A percentile compares a stretch with the other conserved stretches of the same genome.
Conservation (phyloP, 2,329 filamentous ascomycete genomes). For the Chrysoporthe puriensis region DNA sequence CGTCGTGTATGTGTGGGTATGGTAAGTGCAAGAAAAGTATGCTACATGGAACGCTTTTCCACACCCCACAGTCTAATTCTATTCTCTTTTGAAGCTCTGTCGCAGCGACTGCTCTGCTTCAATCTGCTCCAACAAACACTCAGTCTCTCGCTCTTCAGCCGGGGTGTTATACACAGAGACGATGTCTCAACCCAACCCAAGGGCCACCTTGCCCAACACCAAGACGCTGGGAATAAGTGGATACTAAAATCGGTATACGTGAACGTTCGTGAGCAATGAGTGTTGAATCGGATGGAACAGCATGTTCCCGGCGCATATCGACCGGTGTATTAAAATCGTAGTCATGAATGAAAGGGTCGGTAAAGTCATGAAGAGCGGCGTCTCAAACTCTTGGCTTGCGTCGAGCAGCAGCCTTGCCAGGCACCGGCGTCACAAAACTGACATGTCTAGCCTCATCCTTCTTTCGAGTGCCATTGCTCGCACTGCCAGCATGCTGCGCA, state of each 20-base stretch:
- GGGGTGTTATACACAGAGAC: conserved; percentile 2
- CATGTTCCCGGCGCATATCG: not conserved
- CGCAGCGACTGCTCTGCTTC: not conserved
- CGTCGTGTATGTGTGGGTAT: conserved; percentile 15
- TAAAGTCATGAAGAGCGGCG: not conserved
- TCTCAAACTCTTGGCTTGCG: conserved; percentile 23
- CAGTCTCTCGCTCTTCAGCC: not conserved
- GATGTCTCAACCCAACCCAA: not conserved
- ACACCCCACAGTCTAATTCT: conserved; percentile 6
- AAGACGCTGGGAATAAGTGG: not conserved
- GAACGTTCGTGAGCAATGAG: conserved; percentile 3
- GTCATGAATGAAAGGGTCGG: not conserved
- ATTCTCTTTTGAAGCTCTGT: not conserved
- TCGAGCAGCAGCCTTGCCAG: conserved; percentile 33
- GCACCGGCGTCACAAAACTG: conserved; percentile 57
- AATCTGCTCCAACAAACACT: not conserved
- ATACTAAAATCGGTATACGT: conserved; percentile 5
- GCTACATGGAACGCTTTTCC: conserved; percentile 8
- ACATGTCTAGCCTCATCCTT: conserved; percentile 61
- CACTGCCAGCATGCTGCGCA: conserved; percentile 46
- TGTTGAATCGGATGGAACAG: not conserved
- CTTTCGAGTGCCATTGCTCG: conserved; percentile 47
- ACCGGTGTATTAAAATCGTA: conserved; percentile 8
- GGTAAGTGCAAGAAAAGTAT: conserved; percentile 7
- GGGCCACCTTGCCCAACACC: conserved; percentile 3